Percentiles rank a stretch among this genome's conserved stretches.
Conservation (phyloP, 2,329 filamentous ascomycete species). For the Cercospora sojina region DNA sequence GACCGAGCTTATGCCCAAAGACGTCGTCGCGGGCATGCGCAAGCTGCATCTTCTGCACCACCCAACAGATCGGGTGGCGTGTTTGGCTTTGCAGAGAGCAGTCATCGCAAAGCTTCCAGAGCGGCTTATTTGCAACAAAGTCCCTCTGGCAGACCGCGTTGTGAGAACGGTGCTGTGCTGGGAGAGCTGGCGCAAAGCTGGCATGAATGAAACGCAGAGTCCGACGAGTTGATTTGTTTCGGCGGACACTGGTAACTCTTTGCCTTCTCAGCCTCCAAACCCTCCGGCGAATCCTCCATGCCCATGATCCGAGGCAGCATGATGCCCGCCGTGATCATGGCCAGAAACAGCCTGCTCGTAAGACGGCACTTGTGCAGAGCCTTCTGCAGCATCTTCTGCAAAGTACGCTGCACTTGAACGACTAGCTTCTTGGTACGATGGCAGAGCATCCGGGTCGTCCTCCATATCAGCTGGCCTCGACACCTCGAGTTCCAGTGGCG, state of each 20-base stretch:
- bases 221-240: neutral
- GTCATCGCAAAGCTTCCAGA: too few species aligned
- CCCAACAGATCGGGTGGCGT: too few species aligned
- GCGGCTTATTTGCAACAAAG: too few species aligned
- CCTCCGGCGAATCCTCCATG: neutral
- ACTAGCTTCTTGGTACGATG: slow-evolving; percentile 13
- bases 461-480: neutral
- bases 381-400: neutral
- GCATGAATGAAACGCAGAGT: neutral
- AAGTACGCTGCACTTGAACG: neutral
- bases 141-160: too few species aligned
- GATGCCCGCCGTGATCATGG: neutral
- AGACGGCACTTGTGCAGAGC: slow-evolving; percentile 3
- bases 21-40: too few species aligned
- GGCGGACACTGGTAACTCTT: neutral
- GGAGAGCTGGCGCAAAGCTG: neutral
- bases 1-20: too few species aligned
- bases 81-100: too few species aligned
- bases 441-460: neutral
- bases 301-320: neutral
- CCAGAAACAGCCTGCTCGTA: slow-evolving; percentile 11
- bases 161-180: neutral
- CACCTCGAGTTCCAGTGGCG: slow-evolving; percentile 4
- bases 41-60: too few species aligned
- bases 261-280: neutral